Conservation (phyloP, 1,139 yeast species). For the Hansenula lynferdii region DNA sequence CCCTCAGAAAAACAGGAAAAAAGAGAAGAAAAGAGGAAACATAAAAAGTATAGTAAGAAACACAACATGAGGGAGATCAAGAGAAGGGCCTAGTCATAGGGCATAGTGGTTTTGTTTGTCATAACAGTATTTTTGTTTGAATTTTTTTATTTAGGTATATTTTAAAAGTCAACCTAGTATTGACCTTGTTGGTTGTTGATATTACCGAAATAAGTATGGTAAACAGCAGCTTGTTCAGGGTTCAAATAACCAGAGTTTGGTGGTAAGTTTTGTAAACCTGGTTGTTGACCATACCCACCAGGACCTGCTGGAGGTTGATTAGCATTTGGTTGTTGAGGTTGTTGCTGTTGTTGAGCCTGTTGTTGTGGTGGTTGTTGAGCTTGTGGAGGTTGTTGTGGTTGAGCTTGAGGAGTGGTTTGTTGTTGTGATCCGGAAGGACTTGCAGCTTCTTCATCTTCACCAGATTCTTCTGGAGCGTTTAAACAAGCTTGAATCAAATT, state of each 20-base stretch:
- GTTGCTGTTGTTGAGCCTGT: slow-evolving; percentile 21
- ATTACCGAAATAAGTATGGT: slow-evolving; percentile 57
- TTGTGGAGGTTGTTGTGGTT: slow-evolving; percentile 17
- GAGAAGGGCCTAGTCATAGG: no score
- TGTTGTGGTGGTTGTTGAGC: slow-evolving; percentile 13
- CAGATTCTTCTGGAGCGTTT: slow-evolving; percentile 84
- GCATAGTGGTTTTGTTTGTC: no score
- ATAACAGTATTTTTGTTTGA: not conserved
- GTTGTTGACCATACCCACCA: slow-evolving; percentile 22
- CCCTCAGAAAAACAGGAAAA: no score
- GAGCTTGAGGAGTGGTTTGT: no score
- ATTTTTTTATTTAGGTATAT: not conserved
- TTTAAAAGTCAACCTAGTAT: slow-evolving; percentile 11
- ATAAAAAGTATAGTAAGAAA: no score
- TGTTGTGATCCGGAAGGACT: no score
- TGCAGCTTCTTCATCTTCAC: slow-evolving; percentile 46
- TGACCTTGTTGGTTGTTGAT: slow-evolving; percentile 45
- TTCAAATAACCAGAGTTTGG: slow-evolving; percentile 45
- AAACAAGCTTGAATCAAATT: slow-evolving; percentile 94
- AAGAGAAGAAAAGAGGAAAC: no score
- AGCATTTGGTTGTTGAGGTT: slow-evolving; percentile 26
- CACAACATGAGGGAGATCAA: no score
- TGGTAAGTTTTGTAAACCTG: slow-evolving; percentile 30
- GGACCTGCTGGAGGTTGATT: slow-evolving; percentile 16
- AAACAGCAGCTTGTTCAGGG: slow-evolving; percentile 49